Base-by-base conservation (phyloP, 2,329 filamentous ascomycete species). In the Pyrenophora tritici-repentis region DNA sequence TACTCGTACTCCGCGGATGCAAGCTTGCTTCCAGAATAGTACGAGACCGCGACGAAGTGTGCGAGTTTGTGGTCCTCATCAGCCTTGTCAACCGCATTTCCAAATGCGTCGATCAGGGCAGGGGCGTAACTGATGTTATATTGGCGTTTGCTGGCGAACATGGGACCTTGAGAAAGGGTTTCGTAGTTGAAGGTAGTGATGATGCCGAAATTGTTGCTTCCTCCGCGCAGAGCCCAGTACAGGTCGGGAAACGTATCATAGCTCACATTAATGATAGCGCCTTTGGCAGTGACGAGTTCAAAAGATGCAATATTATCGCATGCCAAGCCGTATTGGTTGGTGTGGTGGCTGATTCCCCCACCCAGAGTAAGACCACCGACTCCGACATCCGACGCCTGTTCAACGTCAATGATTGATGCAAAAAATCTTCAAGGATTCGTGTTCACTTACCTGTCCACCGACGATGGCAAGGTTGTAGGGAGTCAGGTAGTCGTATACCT, bases 211-310 rank as follows among this genome's bases (percentile, higher is more conserved):
- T 71, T 72, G 37, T 65, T 67, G 3, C 66, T 63, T 6, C 65
- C 68, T 9, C 73, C 72, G 9, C 72, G 68, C 10, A 75, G 62
- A 3, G 71, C 72, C 56, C 60, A 67, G 59, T 71, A 77, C 2
- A 77, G 72, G 40, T 79, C 76, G 1, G 56, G 48, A 34, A 75
- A 74, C 8, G 68, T 45, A 17, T 41, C 55, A 26, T 53, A 18
- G 22, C 49, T 62, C 5, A 56, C 58, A 12, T 38, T 55, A 14
- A 66, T 37, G 12, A 65, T 53, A 35, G 47, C 5, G 3, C 61
- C 60, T 26, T 53, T 61, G 8, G 63, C 58, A 7, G 61, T 61
- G 8, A 66, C 58, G 1, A 68, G 26, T 51, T 77, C 70, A 36
- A 62, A 76, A 12, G 64, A 63, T 2, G 61, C 50, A 7, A 76